Evolutionary conservation across 352 stramenopile species (phyloP).

Genomic region (Phytopythium oedochilum): DNA sequence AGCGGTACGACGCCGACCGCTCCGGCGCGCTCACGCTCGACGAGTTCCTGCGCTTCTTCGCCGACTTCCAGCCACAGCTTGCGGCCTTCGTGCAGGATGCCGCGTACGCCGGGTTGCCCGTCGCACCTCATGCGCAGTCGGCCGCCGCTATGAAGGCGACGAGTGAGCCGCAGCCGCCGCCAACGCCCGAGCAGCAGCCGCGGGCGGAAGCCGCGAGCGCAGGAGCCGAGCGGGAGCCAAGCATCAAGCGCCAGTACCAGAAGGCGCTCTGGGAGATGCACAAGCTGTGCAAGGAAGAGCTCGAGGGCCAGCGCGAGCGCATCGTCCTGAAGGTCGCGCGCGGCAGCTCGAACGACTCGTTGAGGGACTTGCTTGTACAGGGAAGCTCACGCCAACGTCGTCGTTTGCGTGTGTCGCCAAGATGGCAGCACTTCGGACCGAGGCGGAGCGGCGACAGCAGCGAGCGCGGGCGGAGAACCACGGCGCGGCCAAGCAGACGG

Average conservation of each 20-base stretch:
- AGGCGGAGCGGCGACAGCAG: conserved; percentile 16
- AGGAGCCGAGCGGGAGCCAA: neutral
- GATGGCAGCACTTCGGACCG: conserved; percentile 22
- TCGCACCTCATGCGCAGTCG: conserved; percentile 1
- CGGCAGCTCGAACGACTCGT: neutral
- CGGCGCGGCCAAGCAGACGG: neutral
- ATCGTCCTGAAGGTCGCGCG: conserved; percentile 23
- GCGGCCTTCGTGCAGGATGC: conserved; percentile 55
- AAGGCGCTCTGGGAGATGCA: conserved; percentile 49
- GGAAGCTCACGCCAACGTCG: neutral
- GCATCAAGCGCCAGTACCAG: conserved; percentile 24
- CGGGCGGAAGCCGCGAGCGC: neutral
- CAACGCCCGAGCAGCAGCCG: neutral
- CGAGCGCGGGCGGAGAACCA: neutral
- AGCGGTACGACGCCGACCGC: conserved; percentile 67
- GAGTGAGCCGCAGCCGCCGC: too few species aligned
- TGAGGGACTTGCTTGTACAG: neutral
- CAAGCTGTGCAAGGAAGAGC: conserved; percentile 55
- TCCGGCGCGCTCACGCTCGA: conserved; percentile 53
- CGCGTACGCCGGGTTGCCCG: conserved; percentile 13
- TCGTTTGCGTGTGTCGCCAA: neutral
- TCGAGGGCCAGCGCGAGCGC: conserved; percentile 36
- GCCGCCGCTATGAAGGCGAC: neutral
- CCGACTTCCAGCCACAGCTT: conserved; percentile 66
- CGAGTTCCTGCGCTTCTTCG: conserved; percentile 67